phyloP scores from a whole-genome alignment of 1,139 yeast species.

The Candida sp. region DNA sequence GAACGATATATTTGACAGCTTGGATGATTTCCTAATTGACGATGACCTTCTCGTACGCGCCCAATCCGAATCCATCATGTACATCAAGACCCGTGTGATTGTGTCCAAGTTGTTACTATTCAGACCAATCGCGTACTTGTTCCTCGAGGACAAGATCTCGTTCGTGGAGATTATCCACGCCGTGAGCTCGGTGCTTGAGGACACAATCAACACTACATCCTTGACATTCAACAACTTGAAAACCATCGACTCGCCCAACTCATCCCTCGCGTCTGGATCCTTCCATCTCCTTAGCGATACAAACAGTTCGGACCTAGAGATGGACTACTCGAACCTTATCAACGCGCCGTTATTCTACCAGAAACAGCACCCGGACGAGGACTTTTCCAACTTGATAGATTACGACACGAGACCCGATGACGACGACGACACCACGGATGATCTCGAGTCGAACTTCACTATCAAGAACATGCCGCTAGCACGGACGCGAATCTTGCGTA shows the following conservation, averaged over 20 bases:
- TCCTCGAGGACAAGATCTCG: slow-evolving; percentile 35
- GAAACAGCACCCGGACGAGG: slow-evolving; percentile 33
- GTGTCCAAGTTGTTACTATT: slow-evolving; percentile 36
- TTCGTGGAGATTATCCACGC: slow-evolving; percentile 29
- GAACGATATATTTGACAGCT: slow-evolving; percentile 22
- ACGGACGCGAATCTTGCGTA: slow-evolving; percentile 24
- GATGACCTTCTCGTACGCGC: slow-evolving; percentile 38
- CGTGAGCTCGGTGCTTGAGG: slow-evolving; percentile 20
- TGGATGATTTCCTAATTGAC: slow-evolving; percentile 40
- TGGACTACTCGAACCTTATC: slow-evolving; percentile 28
- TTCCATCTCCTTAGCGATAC: neutral
- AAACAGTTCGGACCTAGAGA: slow-evolving; percentile 17
- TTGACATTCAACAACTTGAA: neutral
- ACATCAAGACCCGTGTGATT: slow-evolving; percentile 41
- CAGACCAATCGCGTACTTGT: slow-evolving; percentile 40
- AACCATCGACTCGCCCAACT: slow-evolving; percentile 7
- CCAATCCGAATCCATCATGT: slow-evolving; percentile 45
- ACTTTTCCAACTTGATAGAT: slow-evolving; percentile 32
- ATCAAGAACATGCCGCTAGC: slow-evolving; percentile 22
- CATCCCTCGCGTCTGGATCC: slow-evolving; percentile 4
- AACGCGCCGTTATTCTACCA: slow-evolving; percentile 37
- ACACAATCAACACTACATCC: slow-evolving; percentile 3
- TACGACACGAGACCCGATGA: slow-evolving; percentile 7
- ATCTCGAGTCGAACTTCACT: slow-evolving; percentile 15
- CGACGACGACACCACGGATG: slow-evolving; percentile 6